phyloP scores from a whole-genome alignment of 768 basidiomycete genomes.

The Pulveroboletus sp. region DNA sequence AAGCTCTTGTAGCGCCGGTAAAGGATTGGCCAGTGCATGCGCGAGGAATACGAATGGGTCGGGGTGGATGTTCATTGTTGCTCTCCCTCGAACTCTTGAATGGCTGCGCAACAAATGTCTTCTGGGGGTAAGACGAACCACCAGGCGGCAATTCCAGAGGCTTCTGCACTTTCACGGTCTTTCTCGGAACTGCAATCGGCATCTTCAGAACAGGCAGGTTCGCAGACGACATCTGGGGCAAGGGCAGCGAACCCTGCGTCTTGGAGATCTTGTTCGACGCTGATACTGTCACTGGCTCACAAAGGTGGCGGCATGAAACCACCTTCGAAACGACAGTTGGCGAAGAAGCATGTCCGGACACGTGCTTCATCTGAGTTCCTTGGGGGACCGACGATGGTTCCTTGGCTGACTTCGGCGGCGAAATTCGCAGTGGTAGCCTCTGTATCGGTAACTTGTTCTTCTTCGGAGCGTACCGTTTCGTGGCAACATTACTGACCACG shows the following conservation, averaged over 20 bases:
- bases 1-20: too few relatives aligned
- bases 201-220: too few relatives aligned
- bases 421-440: background rate
- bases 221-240: background rate
- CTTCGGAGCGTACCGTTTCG: slow-evolving; percentile 2
- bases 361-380: background rate
- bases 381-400: background rate
- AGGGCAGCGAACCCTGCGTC: background rate
- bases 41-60: background rate
- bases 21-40: background rate
- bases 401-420: background rate
- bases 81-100: background rate
- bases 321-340: background rate
- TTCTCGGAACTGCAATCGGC: accelerated
- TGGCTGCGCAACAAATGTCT: background rate
- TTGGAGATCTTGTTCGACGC: background rate
- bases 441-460: background rate
- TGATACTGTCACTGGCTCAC: background rate
- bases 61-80: background rate
- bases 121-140: too few relatives aligned
- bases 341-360: background rate
- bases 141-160: background rate
- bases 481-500: slow-evolving; percentile 2
- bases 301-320: background rate
- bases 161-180: background rate